Evolutionary conservation across 176 grass and related monocot genomes (phyloP), one percentile per base, ranked within the genome.

Genomic region (Melocanna baccifera): DNA sequence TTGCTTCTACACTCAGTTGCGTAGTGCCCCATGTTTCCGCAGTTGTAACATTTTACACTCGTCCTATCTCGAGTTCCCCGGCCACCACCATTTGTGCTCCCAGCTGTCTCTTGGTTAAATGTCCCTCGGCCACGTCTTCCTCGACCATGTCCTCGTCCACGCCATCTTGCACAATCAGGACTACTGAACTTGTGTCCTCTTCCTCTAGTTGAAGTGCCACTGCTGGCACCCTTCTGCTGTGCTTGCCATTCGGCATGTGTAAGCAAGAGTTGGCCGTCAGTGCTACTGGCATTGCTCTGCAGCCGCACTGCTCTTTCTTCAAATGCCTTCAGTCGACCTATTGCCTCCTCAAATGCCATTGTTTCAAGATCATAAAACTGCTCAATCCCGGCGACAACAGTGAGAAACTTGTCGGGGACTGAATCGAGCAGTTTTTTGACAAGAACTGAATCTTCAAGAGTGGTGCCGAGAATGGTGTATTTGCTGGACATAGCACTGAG

Each of bases 181-280:
- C 20, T n/a, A 0, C 0, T 56, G 8, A 7, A 56, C 0, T 0
- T 9, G 0, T 9, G 19, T 2, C 53, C 19, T n/a, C 0, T 56
- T 19, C 53, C 19, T 56, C 2, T 0, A 0, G 53, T 9, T 9
- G 19, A 56, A 7, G 7, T 9, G 53, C 2, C 2, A 0, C 20
- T 0, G 7, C 2, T 22, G 0, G 0, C 9, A 1, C 19, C 53
- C 9, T 23, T 23, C 56, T 58, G 56, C 1, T 22, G 3, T 3
- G 22, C 56, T 0, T 58, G 22, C 56, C 56, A 58, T 2, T 23
- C 22, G 2, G 56, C 56, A 23, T 58, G 56, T 0, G 3, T 25
- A 2, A 58, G 56, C 1, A 58, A 1, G 0, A 58, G 22, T 0
- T 58, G 56, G 1, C 9, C 9, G 1, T 58, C 22, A 10, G 20